phyloP scores from a whole-genome alignment of 1,139 yeast genomes.

The Saccharomycopsis phalli region DNA sequence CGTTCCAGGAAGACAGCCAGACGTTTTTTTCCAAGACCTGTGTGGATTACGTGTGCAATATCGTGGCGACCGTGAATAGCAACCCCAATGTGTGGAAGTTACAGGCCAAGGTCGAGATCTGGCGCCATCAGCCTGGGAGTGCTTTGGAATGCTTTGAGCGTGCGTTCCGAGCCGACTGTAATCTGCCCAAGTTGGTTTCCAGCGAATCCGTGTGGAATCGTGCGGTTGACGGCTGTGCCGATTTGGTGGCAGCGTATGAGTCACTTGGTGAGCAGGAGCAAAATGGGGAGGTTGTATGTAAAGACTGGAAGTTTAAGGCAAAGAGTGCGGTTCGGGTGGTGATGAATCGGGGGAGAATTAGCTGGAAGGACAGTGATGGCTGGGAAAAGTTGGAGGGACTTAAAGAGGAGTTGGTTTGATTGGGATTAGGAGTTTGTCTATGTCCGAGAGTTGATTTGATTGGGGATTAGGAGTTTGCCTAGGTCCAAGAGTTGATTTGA shows the following conservation, averaged over 20 bases:
- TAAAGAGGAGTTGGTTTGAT: background rate
- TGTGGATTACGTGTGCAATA: conserved; percentile 56
- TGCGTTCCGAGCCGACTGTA: conserved; percentile 68
- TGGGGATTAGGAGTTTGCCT: too few species aligned
- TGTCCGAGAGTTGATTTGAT: too few species aligned
- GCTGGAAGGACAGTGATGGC: conserved; percentile 76
- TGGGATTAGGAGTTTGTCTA: too few species aligned
- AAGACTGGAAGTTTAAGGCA: conserved; percentile 87
- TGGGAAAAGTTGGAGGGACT: conserved; percentile 53
- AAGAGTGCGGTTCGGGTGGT: conserved; percentile 62
- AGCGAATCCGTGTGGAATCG: conserved; percentile 64
- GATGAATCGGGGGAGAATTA: conserved; percentile 68
- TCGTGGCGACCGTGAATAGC: conserved; percentile 61
- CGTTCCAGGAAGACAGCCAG: conserved; percentile 33
- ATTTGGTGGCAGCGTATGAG: conserved; percentile 80
- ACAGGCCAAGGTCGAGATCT: conserved; percentile 73
- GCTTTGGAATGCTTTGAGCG: conserved; percentile 81
- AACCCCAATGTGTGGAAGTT: conserved; percentile 77
- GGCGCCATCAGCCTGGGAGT: conserved; percentile 85
- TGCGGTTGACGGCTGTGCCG: conserved; percentile 73
- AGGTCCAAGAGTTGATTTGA: too few species aligned
- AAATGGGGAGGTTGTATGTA: conserved; percentile 77
- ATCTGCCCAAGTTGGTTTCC: conserved; percentile 54
- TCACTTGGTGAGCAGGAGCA: conserved; percentile 79
- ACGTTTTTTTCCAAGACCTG: conserved; percentile 59